A percentile compares a stretch with the other conserved stretches of the same genome.
Conservation (phyloP, 352 stramenopile genomes). For the Elongisporangium prolatum region DNA sequence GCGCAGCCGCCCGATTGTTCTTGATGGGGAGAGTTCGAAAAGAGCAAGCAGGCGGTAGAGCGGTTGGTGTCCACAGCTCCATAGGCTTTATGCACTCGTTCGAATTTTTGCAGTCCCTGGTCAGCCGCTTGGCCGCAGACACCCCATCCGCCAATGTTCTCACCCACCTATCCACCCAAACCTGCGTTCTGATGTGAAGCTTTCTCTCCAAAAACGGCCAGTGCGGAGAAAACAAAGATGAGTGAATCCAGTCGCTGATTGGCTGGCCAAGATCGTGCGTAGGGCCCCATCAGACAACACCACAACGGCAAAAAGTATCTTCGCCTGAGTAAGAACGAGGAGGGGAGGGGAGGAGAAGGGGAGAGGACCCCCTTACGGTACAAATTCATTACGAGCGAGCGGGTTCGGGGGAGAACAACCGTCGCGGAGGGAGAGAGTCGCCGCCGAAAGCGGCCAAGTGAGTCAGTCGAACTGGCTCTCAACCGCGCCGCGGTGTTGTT, state of each 20-base stretch:
- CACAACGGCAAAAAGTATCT: conserved; percentile 23
- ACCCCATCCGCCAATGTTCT: background rate
- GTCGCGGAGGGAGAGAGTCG: background rate
- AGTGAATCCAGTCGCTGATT: conserved; percentile 14
- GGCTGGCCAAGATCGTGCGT: conserved; percentile 4
- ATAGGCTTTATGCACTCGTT: background rate
- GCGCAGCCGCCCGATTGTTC: background rate
- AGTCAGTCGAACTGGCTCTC: background rate
- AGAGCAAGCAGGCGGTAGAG: background rate
- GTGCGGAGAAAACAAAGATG: conserved; percentile 19
- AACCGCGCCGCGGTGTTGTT: background rate
- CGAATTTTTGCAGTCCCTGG: background rate
- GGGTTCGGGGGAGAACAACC: background rate
- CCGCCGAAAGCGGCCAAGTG: background rate
- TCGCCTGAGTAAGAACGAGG: conserved; percentile 5
- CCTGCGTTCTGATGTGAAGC: background rate
- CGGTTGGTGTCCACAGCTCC: background rate
- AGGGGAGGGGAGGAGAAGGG: background rate
- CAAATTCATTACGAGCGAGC: background rate
- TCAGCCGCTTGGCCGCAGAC: background rate
- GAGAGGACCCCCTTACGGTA: background rate
- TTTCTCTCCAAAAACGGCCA: conserved; percentile 1
- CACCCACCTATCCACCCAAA: background rate
- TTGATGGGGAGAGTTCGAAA: background rate
- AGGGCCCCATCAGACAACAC: conserved; percentile 1